Evolutionary conservation across 2,329 filamentous ascomycete species (phyloP).

Genomic region (Fusarium gaditjirri): DNA sequence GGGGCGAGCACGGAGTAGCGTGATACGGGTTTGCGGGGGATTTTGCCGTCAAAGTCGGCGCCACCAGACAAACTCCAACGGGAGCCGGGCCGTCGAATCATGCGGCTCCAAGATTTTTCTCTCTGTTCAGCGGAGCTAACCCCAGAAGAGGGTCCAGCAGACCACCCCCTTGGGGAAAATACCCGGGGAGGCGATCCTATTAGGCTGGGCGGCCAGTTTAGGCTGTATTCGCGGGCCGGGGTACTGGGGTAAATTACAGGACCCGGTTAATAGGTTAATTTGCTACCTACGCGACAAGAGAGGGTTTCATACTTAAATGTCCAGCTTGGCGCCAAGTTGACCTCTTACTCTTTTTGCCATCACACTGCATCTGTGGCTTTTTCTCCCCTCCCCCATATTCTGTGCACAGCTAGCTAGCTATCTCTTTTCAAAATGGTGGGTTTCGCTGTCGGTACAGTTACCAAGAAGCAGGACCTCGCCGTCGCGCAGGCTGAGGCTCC

Average conservation of each 20-base stretch:
- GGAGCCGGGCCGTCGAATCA: constrained; percentile 11
- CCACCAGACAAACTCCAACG: background rate
- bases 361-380: background rate
- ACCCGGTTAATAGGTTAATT: constrained; percentile 16
- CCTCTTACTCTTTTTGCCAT: background rate
- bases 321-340: constrained; percentile 10
- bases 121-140: background rate
- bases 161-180: background rate
- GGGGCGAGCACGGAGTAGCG: background rate
- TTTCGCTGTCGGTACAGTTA: constrained; percentile 19
- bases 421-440: constrained; percentile 8
- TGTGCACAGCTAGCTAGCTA: background rate
- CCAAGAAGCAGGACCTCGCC: constrained; percentile 42
- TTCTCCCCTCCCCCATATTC: background rate
- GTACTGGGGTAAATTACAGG: constrained; percentile 4
- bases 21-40: background rate
- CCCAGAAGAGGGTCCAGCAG: background rate
- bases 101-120: background rate
- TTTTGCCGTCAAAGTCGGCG: background rate
- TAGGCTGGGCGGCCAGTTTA: constrained; percentile 3
- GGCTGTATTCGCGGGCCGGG: background rate
- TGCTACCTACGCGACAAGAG: background rate
- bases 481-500: constrained; percentile 58
- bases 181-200: background rate
- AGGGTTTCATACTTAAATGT: constrained; percentile 2